Percentiles rank a stretch among this genome's conserved stretches.
Conservation (phyloP, 345 rosid genomes). For the Sisymbrium altissimum region DNA sequence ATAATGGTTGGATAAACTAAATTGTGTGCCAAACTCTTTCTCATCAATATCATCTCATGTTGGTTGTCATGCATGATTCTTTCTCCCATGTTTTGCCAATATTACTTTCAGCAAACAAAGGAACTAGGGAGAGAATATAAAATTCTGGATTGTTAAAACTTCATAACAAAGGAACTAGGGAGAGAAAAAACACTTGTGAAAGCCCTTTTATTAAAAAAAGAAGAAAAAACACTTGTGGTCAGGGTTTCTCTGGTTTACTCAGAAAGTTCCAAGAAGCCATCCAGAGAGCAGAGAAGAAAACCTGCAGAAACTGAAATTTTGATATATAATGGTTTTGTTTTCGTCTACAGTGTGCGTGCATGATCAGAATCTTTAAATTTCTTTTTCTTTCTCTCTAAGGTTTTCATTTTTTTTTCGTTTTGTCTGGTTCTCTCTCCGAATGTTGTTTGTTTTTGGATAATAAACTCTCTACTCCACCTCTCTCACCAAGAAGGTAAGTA, state of each 20-base stretch:
- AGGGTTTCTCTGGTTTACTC: not conserved
- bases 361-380: not conserved
- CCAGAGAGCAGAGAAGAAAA: not conserved
- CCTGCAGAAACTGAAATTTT: not conserved
- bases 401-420: not conserved
- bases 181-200: too few relatives aligned
- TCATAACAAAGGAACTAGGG: not conserved
- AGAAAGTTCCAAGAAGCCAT: not conserved
- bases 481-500: not conserved
- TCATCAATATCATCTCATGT: not conserved
- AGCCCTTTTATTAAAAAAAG: too few relatives aligned
- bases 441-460: not conserved
- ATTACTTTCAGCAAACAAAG: not conserved
- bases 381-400: not conserved
- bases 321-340: not conserved
- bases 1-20: not conserved
- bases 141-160: not conserved
- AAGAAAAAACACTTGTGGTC: not conserved
- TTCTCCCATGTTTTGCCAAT: not conserved
- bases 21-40: not conserved
- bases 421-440: not conserved
- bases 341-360: too few relatives aligned
- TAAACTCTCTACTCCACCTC: not conserved
- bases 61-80: not conserved
- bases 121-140: too few relatives aligned